Base-by-base conservation (phyloP, 352 stramenopile species). In the Discostella stelligera region DNA sequence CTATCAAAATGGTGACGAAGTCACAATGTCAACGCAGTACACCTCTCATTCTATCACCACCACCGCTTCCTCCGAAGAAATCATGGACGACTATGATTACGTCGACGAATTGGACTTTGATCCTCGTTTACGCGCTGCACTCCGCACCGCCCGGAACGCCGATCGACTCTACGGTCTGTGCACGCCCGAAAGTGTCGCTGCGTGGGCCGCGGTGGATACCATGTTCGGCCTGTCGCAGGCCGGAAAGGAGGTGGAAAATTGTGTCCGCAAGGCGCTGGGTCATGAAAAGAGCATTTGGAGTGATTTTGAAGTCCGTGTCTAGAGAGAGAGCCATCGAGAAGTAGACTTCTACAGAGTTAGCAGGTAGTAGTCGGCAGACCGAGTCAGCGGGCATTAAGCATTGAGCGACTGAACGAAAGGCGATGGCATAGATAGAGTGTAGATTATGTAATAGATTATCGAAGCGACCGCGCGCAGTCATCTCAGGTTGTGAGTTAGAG, bases 221-320 rank as follows among this genome's bases (percentile, higher is more conserved):
- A 61, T 77, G 8, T 77, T 70, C 53, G 32, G 25, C 2, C 37
- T 21, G 9, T 67, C 67, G 10, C 46, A 27, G 14, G 67, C 41
- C 6, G 55, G 67, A 49, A 10, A 32, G 16, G 25, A 60, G 55
- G 67, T 75, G 20, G 67, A 75, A 41, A 48, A 63, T 27, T 63
- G 37, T 20, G 65, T 72, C 8, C 61, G 61, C 18, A 56, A 41
- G n/a, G 65, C 61, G 1, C 27, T 72, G 16, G 65, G 65, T 0
- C 30, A 46, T 14, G 65, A 72, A 23, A 72, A 72, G 65, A 72
- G 65, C 37, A 64, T 72, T 13, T 72, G 65, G 65, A 55, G 25
- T 37, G 53, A 8, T 23, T 61, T 61, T 61, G 23, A 75, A 39
- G 37, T 14, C 0, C 37, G 37, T 44, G 37, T 8, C 7, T 44